phyloP scores from a whole-genome alignment of 1,284 basidiomycete genomes.

The Vanrija sp. region DNA sequence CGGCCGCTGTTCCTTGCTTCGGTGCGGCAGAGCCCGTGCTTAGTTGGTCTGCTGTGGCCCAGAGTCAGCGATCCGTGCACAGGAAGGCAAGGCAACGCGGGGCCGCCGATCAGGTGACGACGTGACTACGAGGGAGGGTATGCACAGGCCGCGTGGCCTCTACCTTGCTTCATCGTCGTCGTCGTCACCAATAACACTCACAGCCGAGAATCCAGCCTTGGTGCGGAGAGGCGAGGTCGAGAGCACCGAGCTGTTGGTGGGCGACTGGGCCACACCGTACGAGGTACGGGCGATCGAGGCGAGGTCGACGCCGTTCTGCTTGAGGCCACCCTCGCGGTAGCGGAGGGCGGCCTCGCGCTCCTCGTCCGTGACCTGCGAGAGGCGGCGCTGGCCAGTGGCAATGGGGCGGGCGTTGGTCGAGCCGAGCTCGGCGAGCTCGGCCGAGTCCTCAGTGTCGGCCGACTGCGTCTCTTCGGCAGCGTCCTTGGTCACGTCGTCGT shows the following conservation, averaged over 20 bases:
- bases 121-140: too few relatives aligned
- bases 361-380: conserved; percentile 56
- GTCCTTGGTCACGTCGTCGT: conserved; percentile 47
- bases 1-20: too few relatives aligned
- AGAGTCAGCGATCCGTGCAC: too few relatives aligned
- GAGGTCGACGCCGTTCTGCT: conserved; percentile 59
- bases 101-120: too few relatives aligned
- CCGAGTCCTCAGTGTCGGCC: neutral
- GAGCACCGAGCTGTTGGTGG: conserved; percentile 42
- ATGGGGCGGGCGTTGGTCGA: conserved; percentile 7
- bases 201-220: conserved; percentile 32
- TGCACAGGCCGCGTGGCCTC: too few relatives aligned
- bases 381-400: conserved; percentile 30
- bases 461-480: conserved; percentile 4
- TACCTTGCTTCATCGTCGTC: too few relatives aligned
- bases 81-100: too few relatives aligned
- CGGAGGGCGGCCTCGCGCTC: conserved; percentile 55
- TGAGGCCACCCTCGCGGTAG: conserved; percentile 38
- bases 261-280: conserved; percentile 63
- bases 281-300: conserved; percentile 75
- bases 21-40: too few relatives aligned
- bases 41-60: too few relatives aligned
- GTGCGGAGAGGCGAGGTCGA: conserved; percentile 48
- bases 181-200: conserved; percentile 6
- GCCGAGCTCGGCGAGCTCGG: conserved; percentile 11